Percentiles rank a stretch among this genome's conserved stretches.
Conservation (phyloP, 1,284 basidiomycete genomes). For the Ceratobasidium sp. region DNA sequence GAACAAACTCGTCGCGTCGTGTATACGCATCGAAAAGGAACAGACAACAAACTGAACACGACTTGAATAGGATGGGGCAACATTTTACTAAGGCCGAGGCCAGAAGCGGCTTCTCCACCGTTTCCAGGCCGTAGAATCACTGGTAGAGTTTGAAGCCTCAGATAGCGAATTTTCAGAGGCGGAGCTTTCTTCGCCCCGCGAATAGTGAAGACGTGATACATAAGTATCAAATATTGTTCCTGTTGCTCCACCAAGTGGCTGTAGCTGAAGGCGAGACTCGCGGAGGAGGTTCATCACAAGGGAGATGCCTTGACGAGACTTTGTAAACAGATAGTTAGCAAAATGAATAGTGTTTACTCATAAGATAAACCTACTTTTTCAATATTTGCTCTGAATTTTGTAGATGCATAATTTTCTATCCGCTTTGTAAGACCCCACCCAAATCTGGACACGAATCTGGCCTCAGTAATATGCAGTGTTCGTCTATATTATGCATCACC, state of each 20-base stretch:
- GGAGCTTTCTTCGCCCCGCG: slow-evolving; percentile 11
- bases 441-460: slow-evolving; percentile 79
- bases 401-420: slow-evolving; percentile 82
- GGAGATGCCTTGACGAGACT: slow-evolving; percentile 87
- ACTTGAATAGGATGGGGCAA: neutral
- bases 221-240: slow-evolving; percentile 42
- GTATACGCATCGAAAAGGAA: slow-evolving; percentile 1
- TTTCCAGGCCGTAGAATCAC: slow-evolving; percentile 8
- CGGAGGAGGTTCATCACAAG: slow-evolving; percentile 79
- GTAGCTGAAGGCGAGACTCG: slow-evolving; percentile 79
- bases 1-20: neutral
- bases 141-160: neutral
- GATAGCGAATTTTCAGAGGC: neutral
- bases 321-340: slow-evolving; percentile 27
- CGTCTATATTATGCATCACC: slow-evolving; percentile 64
- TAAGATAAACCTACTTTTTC: slow-evolving; percentile 69
- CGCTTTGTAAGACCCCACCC: slow-evolving; percentile 86
- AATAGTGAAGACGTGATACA: slow-evolving; percentile 24
- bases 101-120: slow-evolving; percentile 41
- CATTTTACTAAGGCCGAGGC: slow-evolving; percentile 15
- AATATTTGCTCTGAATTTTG: slow-evolving; percentile 81
- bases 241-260: slow-evolving; percentile 54
- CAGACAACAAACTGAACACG: neutral
- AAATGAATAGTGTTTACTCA: slow-evolving; percentile 32
- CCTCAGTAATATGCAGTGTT: slow-evolving; percentile 83